Evolutionary conservation across 73 alveolate species (phyloP).

Genomic region (Paramecium pentaurelia): DNA sequence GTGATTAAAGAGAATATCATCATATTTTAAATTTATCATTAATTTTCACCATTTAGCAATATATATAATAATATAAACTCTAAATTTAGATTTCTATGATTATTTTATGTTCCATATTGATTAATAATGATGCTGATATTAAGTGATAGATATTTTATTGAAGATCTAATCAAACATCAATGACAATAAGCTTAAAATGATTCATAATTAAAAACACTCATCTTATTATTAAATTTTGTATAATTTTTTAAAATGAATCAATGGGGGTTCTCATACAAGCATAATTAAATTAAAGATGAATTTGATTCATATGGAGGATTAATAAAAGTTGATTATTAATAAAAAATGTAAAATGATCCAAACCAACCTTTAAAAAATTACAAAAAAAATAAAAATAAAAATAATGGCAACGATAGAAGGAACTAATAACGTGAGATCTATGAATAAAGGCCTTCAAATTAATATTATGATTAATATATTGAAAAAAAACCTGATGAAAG

Average conservation of each 20-base stretch:
- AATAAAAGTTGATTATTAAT: neutral
- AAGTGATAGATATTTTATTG: neutral
- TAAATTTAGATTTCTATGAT: neutral
- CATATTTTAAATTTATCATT: no score
- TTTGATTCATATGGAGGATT: neutral
- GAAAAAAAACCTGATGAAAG: no score
- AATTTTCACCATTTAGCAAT: no score
- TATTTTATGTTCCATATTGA: neutral
- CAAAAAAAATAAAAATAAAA: neutral
- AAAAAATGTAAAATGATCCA: neutral
- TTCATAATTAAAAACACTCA: neutral
- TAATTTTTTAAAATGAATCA: neutral
- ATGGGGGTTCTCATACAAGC: neutral
- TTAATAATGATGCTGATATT: neutral
- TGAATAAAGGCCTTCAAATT: no score
- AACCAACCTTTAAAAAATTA: neutral
- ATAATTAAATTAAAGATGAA: neutral
- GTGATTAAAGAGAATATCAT: no score
- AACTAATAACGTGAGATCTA: neutral
- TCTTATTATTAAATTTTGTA: neutral
- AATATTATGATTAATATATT: no score
- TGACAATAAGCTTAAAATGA: neutral
- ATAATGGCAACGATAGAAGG: neutral
- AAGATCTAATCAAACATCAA: no score
- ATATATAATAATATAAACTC: neutral